Evolutionary conservation across 2,329 filamentous ascomycete genomes (phyloP).

Genomic region (Aureobasidium sp.): DNA sequence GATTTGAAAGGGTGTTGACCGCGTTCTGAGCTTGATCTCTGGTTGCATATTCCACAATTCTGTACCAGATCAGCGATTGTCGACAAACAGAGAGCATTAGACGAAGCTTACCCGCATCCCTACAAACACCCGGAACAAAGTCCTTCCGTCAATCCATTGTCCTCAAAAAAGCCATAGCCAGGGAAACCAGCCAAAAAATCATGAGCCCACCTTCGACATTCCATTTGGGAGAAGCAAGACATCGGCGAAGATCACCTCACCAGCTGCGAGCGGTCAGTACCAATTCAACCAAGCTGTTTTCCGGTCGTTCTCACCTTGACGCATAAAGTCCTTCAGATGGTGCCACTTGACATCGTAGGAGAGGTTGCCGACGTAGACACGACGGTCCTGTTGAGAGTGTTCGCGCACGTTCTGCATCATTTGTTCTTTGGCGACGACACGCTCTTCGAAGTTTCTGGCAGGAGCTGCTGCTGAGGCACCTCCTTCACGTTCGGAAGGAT

Average conservation of each 20-base stretch:
- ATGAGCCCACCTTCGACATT: slow-evolving; percentile 99
- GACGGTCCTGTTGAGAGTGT: slow-evolving; percentile 94
- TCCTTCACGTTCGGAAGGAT: slow-evolving; percentile 9
- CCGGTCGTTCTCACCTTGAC: slow-evolving; percentile 68
- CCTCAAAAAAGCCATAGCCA: slow-evolving; percentile 62
- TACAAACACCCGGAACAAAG: slow-evolving; percentile 81
- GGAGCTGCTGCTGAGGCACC: slow-evolving; percentile 21
- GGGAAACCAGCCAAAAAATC: slow-evolving; percentile 71
- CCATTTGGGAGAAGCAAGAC: slow-evolving; percentile 99
- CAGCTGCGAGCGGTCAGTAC: slow-evolving; percentile 53
- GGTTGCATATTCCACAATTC: slow-evolving; percentile 99
- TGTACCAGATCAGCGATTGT: slow-evolving; percentile 35
- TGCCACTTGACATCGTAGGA: slow-evolving; percentile 99
- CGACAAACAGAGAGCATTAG: background rate
- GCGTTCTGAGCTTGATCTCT: slow-evolving; percentile 98
- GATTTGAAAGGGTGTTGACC: slow-evolving; percentile 96
- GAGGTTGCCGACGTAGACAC: slow-evolving; percentile 98
- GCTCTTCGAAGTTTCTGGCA: slow-evolving; percentile 70
- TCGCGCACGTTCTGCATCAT: slow-evolving; percentile 96
- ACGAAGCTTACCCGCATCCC: slow-evolving; percentile 90
- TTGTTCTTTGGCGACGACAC: slow-evolving; percentile 74
- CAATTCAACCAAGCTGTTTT: background rate
- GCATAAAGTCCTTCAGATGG: slow-evolving; percentile 99
- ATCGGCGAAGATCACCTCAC: slow-evolving; percentile 99
- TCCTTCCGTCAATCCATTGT: slow-evolving; percentile 99